These are phyloP conservation scores for Venturia effusa DNA, from an alignment of 2,329 filamentous ascomycete genomes.

Conservation along the genomic window DNA sequence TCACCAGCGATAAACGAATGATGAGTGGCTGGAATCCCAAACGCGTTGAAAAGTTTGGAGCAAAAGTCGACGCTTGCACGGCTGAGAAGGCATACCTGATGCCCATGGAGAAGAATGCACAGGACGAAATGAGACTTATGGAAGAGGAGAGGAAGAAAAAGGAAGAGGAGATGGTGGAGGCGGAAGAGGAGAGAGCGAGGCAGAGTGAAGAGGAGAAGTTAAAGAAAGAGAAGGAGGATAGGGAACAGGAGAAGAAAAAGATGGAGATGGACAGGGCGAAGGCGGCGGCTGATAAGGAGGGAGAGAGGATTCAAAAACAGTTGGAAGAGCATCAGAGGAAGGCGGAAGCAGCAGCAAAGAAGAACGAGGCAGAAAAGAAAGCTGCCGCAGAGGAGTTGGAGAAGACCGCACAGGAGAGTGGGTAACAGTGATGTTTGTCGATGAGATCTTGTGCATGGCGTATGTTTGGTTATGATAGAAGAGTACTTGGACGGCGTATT, in stretches of 20 bases:
- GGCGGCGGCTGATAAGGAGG: not conserved
- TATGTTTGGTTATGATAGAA: too few relatives aligned
- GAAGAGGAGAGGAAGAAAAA: constrained; percentile 3
- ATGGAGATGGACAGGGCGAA: not conserved
- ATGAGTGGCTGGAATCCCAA: constrained; percentile 8
- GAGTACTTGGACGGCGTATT: too few relatives aligned
- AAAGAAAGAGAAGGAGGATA: constrained; percentile 4
- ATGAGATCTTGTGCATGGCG: too few relatives aligned
- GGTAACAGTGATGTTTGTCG: not conserved
- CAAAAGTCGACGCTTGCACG: constrained; percentile 1
- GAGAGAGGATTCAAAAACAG: constrained; percentile 6
- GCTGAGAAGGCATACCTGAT: not conserved
- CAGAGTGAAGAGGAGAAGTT: not conserved
- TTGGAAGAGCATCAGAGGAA: not conserved
- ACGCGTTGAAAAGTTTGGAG: constrained; percentile 11
- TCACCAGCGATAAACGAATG: constrained; percentile 7
- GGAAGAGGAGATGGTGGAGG: not conserved
- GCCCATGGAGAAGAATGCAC: constrained; percentile 3
- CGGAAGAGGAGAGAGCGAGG: constrained; percentile 4
- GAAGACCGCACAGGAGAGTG: not conserved
- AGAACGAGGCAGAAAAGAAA: not conserved
- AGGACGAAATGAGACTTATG: not conserved
- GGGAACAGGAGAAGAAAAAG: not conserved
- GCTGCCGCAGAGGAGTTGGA: not conserved
- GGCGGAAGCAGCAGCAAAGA: not conserved